phyloP scores from a whole-genome alignment of 495 filamentous ascomycete species.

The Podospora didyma region DNA sequence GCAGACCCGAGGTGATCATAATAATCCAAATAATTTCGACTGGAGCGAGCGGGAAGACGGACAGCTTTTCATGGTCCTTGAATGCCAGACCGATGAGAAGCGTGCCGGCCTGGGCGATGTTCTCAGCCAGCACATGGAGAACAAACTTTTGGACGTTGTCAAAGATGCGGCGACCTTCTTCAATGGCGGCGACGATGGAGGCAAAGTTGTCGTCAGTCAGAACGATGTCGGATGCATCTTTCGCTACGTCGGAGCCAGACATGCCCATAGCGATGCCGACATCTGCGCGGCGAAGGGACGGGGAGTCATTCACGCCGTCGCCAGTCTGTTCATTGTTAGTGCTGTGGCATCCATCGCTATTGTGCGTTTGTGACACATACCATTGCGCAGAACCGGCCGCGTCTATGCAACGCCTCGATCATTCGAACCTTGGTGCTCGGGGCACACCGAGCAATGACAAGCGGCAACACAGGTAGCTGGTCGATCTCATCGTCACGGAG shows the following conservation, averaged over 20 bases:
- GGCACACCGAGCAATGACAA: slow-evolving; percentile 62
- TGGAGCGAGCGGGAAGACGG: slow-evolving; percentile 71
- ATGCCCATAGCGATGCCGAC: slow-evolving; percentile 85
- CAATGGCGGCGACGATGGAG: slow-evolving; percentile 67
- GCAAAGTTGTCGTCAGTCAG: slow-evolving; percentile 86
- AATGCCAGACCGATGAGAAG: slow-evolving; percentile 69
- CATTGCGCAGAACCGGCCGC: slow-evolving; percentile 56
- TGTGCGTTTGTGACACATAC: slow-evolving; percentile 15
- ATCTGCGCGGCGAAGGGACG: slow-evolving; percentile 70
- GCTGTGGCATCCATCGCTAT: no score
- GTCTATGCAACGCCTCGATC: slow-evolving; percentile 64
- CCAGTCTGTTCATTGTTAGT: slow-evolving; percentile 39
- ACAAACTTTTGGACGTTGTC: slow-evolving; percentile 83
- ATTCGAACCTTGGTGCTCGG: slow-evolving; percentile 64
- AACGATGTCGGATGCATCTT: slow-evolving; percentile 80
- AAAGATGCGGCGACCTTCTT: slow-evolving; percentile 71
- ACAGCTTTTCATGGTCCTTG: slow-evolving; percentile 58
- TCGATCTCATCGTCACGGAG: slow-evolving; percentile 56
- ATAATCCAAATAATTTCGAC: slow-evolving; percentile 78
- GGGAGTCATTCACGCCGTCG: slow-evolving; percentile 83
- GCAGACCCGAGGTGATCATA: slow-evolving; percentile 69
- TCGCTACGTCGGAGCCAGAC: slow-evolving; percentile 82
- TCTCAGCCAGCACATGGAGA: slow-evolving; percentile 67
- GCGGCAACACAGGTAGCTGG: slow-evolving; percentile 52
- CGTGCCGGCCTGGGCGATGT: slow-evolving; percentile 70